phyloP scores from a whole-genome alignment of 208 protist genomes.

The Entamoeba histolytica region DNA sequence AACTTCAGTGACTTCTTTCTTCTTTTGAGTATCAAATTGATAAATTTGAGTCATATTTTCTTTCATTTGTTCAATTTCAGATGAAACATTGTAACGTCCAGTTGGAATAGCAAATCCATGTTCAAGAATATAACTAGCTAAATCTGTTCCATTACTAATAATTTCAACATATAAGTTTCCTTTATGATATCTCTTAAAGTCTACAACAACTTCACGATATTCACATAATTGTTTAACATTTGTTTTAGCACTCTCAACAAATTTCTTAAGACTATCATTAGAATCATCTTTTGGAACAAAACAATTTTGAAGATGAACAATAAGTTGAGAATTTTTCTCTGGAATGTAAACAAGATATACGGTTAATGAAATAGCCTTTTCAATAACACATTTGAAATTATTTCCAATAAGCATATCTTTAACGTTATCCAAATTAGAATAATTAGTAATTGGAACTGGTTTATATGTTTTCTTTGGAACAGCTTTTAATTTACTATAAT shows the following conservation, averaged over 20 bases:
- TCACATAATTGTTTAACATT: neutral
- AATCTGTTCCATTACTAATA: neutral
- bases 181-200: neutral
- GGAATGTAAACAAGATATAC: neutral
- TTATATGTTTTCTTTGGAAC: too few species aligned
- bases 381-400: neutral
- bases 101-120: neutral
- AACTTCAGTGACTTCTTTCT: neutral
- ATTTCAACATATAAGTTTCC: neutral
- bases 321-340: neutral
- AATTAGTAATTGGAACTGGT: too few species aligned
- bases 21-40: neutral
- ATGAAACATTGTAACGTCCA: neutral
- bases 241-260: neutral
- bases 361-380: neutral
- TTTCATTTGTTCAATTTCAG: neutral
- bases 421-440: too few species aligned
- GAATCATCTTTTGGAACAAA: neutral
- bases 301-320: neutral
- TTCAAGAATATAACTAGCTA: neutral
- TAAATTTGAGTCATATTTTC: neutral
- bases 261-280: neutral
- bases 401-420: too few species aligned
- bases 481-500: neutral
- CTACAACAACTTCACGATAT: neutral